phyloP scores from a whole-genome alignment of 2,329 filamentous ascomycete genomes.

The Colletotrichum lentis region DNA sequence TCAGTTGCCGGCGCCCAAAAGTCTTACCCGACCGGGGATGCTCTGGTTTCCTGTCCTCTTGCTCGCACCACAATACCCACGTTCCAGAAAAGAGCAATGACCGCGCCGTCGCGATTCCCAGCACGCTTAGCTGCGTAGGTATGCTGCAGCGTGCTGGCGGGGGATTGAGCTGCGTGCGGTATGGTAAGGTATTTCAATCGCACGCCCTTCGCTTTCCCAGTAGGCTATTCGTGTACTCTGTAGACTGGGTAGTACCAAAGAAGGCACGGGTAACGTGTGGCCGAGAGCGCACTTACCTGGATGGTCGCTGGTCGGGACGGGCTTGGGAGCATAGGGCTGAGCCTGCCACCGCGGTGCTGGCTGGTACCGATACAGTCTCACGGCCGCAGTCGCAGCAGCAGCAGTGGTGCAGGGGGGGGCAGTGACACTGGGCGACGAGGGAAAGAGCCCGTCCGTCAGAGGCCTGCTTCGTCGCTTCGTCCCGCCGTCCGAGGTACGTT shows the following conservation, averaged over 20 bases:
- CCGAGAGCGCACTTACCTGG: constrained; percentile 26
- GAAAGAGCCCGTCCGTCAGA: background rate
- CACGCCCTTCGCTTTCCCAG: background rate
- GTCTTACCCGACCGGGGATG: too few species aligned
- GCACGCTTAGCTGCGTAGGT: background rate
- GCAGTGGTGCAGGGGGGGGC: background rate
- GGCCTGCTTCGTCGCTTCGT: background rate
- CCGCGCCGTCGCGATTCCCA: background rate
- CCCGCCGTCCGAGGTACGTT: background rate
- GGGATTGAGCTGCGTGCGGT: background rate
- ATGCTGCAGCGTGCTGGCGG: background rate
- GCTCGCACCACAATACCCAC: background rate
- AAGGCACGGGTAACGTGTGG: constrained; percentile 8
- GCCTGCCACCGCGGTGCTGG: constrained; percentile 24
- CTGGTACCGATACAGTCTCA: background rate
- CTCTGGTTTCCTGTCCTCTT: constrained; percentile 4
- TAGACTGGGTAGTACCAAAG: background rate
- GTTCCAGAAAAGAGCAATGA: background rate
- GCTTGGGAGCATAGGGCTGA: constrained; percentile 34
- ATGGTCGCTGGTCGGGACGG: constrained; percentile 9
- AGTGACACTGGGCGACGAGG: background rate
- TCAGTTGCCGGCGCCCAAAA: constrained; percentile 13
- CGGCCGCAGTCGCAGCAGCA: background rate
- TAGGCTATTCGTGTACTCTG: too few species aligned
- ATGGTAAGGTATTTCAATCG: background rate